A percentile compares a stretch with the other conserved stretches of the same genome.
Conservation (phyloP, 2,329 filamentous ascomycete species). For the Colletotrichum sp. region DNA sequence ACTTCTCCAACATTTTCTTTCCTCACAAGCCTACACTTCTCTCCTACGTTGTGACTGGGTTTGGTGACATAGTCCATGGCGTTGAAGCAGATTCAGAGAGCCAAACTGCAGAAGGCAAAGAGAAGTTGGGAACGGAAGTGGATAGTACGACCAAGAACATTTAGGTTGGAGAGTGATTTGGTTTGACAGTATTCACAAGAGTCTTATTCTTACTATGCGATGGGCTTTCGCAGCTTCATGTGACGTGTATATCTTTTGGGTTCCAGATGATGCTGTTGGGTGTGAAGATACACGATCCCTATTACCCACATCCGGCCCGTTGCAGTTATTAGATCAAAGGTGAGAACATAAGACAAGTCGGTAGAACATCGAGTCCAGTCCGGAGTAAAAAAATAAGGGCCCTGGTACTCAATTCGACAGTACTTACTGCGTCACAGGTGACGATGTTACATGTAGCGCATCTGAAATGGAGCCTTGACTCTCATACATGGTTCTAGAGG, state of each 20-base stretch:
- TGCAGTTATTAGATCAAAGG: not conserved
- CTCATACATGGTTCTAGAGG: not conserved
- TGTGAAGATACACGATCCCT: not conserved
- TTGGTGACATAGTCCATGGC: not conserved
- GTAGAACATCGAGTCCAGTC: accelerated
- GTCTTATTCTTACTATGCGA: not conserved
- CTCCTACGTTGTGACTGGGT: not conserved
- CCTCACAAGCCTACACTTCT: not conserved
- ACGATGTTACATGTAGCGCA: not conserved
- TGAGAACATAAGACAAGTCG: accelerated
- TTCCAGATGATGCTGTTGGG: not conserved
- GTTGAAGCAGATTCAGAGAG: not conserved
- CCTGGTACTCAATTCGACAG: too few relatives aligned
- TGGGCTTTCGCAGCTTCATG: not conserved
- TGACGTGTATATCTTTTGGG: accelerated
- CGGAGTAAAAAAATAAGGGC: accelerated
- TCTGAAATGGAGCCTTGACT: not conserved
- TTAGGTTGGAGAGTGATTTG: not conserved
- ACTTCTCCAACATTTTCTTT: not conserved
- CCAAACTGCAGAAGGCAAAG: not conserved
- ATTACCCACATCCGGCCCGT: not conserved
- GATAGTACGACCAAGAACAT: not conserved
- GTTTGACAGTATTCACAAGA: not conserved
- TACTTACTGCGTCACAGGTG: not conserved
- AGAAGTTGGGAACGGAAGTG: not conserved